phyloP scores from a whole-genome alignment of 2,329 filamentous ascomycete genomes.

The Diaporthe batatas region DNA sequence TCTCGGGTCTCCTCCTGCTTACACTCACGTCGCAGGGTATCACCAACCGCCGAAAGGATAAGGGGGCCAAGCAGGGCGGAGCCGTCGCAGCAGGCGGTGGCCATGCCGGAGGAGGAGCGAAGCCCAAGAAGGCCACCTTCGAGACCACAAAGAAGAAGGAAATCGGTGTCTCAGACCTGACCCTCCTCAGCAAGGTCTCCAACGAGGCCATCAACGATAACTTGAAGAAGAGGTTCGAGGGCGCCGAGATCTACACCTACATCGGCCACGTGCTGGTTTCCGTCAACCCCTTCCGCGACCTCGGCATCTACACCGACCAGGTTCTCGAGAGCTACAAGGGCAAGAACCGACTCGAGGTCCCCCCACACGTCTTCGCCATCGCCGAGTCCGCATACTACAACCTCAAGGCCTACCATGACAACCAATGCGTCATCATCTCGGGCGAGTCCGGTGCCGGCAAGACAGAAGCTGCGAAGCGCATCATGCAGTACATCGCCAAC shows the following conservation, averaged over 20 bases:
- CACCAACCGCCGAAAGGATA: constrained; percentile 64
- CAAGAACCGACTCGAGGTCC: constrained; percentile 95
- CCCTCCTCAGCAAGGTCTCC: constrained; percentile 96
- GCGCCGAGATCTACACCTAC: constrained; percentile 98
- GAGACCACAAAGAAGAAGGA: constrained; percentile 99
- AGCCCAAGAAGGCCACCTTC: constrained; percentile 95
- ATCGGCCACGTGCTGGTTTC: constrained; percentile 99
- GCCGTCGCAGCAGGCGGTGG: constrained; percentile 57
- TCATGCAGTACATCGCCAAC: constrained; percentile 99
- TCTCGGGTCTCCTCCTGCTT: constrained; percentile 20
- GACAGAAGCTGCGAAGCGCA: constrained; percentile 96
- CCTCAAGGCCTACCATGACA: constrained; percentile 99
- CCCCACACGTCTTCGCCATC: constrained; percentile 97
- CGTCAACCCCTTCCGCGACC: constrained; percentile 96
- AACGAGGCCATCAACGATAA: constrained; percentile 99
- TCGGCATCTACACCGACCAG: constrained; percentile 97
- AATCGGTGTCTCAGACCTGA: constrained; percentile 97
- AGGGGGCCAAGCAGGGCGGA: constrained; percentile 58
- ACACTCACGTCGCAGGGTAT: constrained; percentile 56
- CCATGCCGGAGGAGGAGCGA: constrained; percentile 61
- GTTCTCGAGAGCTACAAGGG: constrained; percentile 95
- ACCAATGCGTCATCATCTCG: constrained; percentile 99
- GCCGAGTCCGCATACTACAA: constrained; percentile 98
- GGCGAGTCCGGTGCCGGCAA: constrained; percentile 98
- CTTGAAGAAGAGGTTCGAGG: constrained; percentile 97